Evolutionary conservation across 352 stramenopile genomes (phyloP).

Genomic region (Globisporangium sylvaticum): DNA sequence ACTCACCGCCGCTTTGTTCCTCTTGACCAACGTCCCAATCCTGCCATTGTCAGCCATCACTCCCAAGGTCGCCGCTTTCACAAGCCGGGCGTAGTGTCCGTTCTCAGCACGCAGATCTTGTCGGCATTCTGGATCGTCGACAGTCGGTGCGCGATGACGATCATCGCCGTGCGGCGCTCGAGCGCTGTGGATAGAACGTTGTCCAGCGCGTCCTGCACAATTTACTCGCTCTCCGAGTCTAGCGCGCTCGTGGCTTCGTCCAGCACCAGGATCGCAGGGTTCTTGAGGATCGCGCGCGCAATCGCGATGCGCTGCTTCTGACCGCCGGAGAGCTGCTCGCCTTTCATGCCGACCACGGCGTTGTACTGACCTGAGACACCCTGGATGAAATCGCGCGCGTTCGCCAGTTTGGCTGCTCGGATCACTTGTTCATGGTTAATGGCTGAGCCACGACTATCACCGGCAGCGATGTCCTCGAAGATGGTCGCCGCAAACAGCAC

Average conservation of each 20-base stretch:
- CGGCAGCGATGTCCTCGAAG: not conserved
- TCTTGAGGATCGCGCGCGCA: slow-evolving; percentile 54
- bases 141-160: too few relatives aligned
- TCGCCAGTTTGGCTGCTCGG: not conserved
- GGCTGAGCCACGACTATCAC: not conserved
- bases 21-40: too few relatives aligned
- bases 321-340: slow-evolving; percentile 87
- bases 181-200: not conserved
- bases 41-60: too few relatives aligned
- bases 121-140: too few relatives aligned
- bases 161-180: too few relatives aligned
- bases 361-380: slow-evolving; percentile 67
- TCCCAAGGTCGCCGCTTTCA: too few relatives aligned
- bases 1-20: too few relatives aligned
- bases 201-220: slow-evolving; percentile 36
- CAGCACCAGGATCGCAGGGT: slow-evolving; percentile 23
- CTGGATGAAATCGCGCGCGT: not conserved
- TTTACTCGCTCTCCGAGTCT: slow-evolving; percentile 35
- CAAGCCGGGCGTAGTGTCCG: too few relatives aligned
- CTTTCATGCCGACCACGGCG: slow-evolving; percentile 70
- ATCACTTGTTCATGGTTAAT: not conserved
- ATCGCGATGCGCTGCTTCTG: slow-evolving; percentile 96
- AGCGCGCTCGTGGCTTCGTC: slow-evolving; percentile 51
- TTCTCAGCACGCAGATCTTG: too few relatives aligned
- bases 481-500: not conserved